A percentile compares a stretch with the other conserved stretches of the same genome.
These are phyloP conservation scores for Solanum hybrid DNA, from an alignment of 305 asterid species.

Conservation along the genomic window DNA sequence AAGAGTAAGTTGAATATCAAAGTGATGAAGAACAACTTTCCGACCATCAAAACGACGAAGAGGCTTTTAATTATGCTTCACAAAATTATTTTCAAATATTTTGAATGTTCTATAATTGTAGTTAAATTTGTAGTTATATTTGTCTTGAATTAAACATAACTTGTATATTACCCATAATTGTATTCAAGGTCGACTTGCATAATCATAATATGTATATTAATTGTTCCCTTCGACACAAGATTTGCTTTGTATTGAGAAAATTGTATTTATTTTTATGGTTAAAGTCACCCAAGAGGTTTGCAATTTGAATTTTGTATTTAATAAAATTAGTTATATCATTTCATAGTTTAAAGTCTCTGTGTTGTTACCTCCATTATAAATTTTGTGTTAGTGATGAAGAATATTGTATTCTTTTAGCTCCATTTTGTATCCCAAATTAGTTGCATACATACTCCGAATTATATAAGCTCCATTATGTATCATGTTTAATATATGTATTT, in stretches of 20 bases:
- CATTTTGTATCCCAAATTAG: background rate
- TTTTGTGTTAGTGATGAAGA: background rate
- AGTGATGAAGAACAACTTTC: background rate
- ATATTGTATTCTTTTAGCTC: background rate
- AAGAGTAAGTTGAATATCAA: background rate
- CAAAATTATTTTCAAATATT: background rate
- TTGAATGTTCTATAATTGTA: background rate
- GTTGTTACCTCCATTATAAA: background rate
- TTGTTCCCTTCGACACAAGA: background rate
- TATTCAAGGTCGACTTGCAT: background rate
- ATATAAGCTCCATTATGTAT: no score
- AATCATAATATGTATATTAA: background rate
- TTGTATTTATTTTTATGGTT: background rate
- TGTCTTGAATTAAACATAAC: background rate
- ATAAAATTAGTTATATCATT: background rate
- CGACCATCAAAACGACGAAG: background rate
- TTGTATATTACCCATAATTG: background rate
- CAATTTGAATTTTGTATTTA: background rate
- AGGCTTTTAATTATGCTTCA: background rate
- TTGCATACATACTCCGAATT: background rate
- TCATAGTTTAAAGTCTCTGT: background rate
- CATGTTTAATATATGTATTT: no score
- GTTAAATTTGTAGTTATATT: no score
- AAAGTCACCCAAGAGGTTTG: background rate
- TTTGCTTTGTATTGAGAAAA: background rate